These are phyloP conservation scores for Inga leiocalycina DNA, from an alignment of 306 rosid genomes.

Conservation along the genomic window DNA sequence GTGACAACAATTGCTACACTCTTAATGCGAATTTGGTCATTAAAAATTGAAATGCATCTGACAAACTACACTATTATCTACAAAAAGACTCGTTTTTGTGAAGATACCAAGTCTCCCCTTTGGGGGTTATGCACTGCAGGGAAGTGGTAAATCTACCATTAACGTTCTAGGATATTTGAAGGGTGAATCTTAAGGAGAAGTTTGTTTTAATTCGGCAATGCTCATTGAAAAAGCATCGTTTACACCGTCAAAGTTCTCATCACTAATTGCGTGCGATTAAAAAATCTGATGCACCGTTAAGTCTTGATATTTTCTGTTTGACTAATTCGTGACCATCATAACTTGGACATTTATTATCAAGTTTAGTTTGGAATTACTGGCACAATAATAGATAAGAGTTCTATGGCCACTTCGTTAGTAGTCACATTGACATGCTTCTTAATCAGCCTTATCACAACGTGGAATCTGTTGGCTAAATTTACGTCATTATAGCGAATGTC, in stretches of 20 bases:
- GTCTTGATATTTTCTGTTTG: neutral
- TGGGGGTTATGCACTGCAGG: neutral
- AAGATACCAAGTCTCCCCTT: neutral
- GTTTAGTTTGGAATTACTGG: constrained; percentile 11
- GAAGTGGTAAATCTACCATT: neutral
- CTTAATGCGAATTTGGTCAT: neutral
- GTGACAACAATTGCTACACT: neutral
- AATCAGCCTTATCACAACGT: neutral
- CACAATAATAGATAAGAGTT: neutral
- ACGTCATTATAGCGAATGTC: constrained; percentile 1
- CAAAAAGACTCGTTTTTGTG: neutral
- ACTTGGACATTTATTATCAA: constrained; percentile 1
- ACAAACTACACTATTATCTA: neutral
- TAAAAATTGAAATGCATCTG: constrained; percentile 9
- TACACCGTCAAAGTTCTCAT: neutral
- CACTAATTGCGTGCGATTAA: neutral
- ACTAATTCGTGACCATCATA: neutral
- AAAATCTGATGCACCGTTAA: neutral
- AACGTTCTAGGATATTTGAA: neutral
- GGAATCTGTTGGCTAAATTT: neutral
- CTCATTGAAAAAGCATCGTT: neutral
- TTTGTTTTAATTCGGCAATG: neutral
- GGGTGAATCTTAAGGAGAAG: neutral
- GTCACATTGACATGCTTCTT: constrained; percentile 6
- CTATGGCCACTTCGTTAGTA: neutral